Base-by-base conservation (phyloP, 805 yeast genomes). In the Zygosaccharomyces kombuchaensis region DNA sequence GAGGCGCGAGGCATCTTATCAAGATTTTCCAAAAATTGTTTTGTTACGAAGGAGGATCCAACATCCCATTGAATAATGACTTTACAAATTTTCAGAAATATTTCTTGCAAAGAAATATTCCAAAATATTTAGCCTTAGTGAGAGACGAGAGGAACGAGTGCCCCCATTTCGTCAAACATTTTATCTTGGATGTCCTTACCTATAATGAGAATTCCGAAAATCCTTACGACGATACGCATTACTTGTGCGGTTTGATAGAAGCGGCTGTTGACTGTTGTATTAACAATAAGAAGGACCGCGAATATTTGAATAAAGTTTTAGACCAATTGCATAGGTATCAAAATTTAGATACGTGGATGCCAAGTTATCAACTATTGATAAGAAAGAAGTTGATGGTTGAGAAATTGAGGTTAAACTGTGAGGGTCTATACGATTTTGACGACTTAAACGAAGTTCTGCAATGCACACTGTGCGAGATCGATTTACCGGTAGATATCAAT, bases 131-230 rank as follows among this genome's bases (percentile, higher is more conserved):
- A 27, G 72, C 89, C 2, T 55, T 62, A 1, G 75, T 89, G 1
- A 74, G 77, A 42, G 82, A 85, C 58, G 76, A 79, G 23, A 72
- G 75, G 27, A 89, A 87, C 1, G 75, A 74, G 40, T 63, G 87
- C 72, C 70, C 95, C 52, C 51, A 68, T 2, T 80, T 74, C 40
- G 73, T 89, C 8, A 78, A 78, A 56, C 68, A 73, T 34, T 77
- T 91, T 46, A 54, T 91, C 37, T 66, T 90, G 45, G 87, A 82
- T 57, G 62, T 90, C 42, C 69, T 91, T 50, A 77, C 86, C 47
- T 91, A 81, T 67, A 90, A 90, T 59, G 97, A 91, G 54, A 91
- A 93, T 60, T 73, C 86, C 16, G 83, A 77, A 54, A 91, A 91
- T 60, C 73, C 74, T 6, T 91, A 78, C 60, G 78, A 82, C 40